Evolutionary conservation across 2,329 filamentous ascomycete genomes (phyloP), one percentile per base, ranked within the genome.

Genomic region (Exophiala xenobiotica): DNA sequence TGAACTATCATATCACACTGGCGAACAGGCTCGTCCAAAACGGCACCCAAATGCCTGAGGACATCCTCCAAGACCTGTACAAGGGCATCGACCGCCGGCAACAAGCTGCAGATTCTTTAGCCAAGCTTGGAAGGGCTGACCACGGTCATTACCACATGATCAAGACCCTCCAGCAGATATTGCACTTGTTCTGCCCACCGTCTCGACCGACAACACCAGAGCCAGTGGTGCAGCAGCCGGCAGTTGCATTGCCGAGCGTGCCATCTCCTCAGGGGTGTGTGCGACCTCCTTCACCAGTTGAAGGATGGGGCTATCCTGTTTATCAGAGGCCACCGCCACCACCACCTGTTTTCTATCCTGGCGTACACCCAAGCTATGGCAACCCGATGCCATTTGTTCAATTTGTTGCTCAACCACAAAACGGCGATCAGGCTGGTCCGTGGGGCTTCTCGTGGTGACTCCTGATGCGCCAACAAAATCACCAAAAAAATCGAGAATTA

Each of bases 1-100:
- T 54, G 19, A 53, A 45, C 20, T 33, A 40, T 11, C 27, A 54
- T 41, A 31, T 46, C 33, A 31, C 19, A 8, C 20, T 54, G 20
- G 51, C 51, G 9, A 35, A 40, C 11, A 42, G 14, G 9, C 29
- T 46, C 11, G 41, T 38, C 38, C 37, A 18, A 37, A 26, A 46
- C 2, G 41, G 41, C 14, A 49, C 39, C 19, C 18, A 33, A 24
- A 54, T 54, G 35, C 51, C 51, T 6, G 51, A 49, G 18, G 40
- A 54, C 42, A 46, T 54, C 22, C 33, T 50, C 14, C 35, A 45
- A 20, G 41, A 54, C 41, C 46, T 54, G 3, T n/a, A 20, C n/a
- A 33, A 29, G 29, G 46, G 46, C 16, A 50, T 54, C 33, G 27
- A 54, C 11, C 20, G 31, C 24, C 46, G 51, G 22, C 14, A 9